Evolutionary conservation across 1,284 basidiomycete genomes (phyloP), one percentile per base, ranked within the genome.

Genomic region (Sanghuangporus baumii): DNA sequence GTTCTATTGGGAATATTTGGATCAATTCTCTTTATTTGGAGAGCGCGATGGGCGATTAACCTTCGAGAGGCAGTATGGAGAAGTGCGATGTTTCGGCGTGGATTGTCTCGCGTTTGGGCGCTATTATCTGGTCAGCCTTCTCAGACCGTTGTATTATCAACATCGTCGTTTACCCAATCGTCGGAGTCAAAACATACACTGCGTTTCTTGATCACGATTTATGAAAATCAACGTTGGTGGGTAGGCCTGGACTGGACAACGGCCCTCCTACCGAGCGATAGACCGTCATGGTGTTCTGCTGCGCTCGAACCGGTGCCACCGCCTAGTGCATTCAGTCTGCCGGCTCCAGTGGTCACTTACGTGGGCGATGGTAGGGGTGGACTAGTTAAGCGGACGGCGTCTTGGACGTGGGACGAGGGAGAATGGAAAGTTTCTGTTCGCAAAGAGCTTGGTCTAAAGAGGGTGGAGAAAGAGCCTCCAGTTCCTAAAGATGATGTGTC

Each of bases 141-240:
- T 23, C 18, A 57, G 18, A 43, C 55, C 40, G 9, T 60, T 18
- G n/a, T 55, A 12, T 41, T 60, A n/a, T 52, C 60, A 34, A 26
- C 34, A n/a, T 43, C 61, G 12, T 57, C 55, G 3, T 38, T 40
- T 4, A 12, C 31, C 18, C 34, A 51, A 31, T 47, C 46, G 3
- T 55, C 40, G 23, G 58, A 57, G 18, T 63, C 73, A 11, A 57
- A 68, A 58, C 54, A 74, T 66, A 58, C 74, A 52, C 59, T 93
- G 26, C 88, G 91, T 52, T 95, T 95, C 76, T 79, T 91, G 47
- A 95, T 95, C 72, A 92, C 89, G 41, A 76, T 97, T 36, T 90
- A 93, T 71, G 95, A 98, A 74, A 98, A 97, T 73, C 95, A 98
- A 76, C 84, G 95, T 4, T 98, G 95, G 96, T 93, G 90, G 90